Base-by-base conservation (phyloP, 192 early-diverging fungal species). In the Podila clonocystis region DNA sequence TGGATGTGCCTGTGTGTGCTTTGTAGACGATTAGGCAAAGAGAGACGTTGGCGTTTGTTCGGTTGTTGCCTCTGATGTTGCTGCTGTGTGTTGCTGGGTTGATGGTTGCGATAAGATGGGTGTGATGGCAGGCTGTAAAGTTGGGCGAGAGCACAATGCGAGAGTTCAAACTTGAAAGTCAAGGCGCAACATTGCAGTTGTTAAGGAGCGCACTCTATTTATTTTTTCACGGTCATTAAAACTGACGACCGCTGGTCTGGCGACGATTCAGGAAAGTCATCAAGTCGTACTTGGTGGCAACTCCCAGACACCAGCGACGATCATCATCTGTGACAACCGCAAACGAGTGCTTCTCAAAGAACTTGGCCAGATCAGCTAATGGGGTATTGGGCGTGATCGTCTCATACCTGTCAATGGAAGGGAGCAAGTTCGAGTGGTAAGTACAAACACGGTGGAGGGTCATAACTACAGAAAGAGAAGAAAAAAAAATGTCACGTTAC, bases 301-400 rank as follows among this genome's bases (percentile, higher is more conserved):
- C 90, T 62, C 91, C 95, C 59, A 96, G 73, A 58, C 93, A 93
- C 85, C 93, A 96, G 73, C 94, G 91, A 52, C 93, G 91, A 31
- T 89, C 86, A 17, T 84, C 82, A 69, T 96, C 95, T 4, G 95
- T 96, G 12, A 96, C 90, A 72, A 96, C 93, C 0, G 92, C 92
- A 74, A 94, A 94, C 28, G 90, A 91, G 67, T 94, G 87, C 57
- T 90, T 88, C 65, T 96, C 94, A 89, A 95, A 96, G 82, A 96
- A 94, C 49, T 87, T 85, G 26, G 93, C 89, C 19, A 96, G 84
- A 64, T 95, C 93, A 60, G 90, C 83, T 60, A 95, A 86, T 65
- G 91, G 89, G 5, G 94, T 96, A 57, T 87, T 88, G 8, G 94
- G 94, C 15, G 95, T 95, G 58, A 96, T 93, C 9, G 92, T 70